These are phyloP conservation scores for Phyllosticta ampelicida DNA, from an alignment of 2,329 filamentous ascomycete genomes.

Conservation along the genomic window DNA sequence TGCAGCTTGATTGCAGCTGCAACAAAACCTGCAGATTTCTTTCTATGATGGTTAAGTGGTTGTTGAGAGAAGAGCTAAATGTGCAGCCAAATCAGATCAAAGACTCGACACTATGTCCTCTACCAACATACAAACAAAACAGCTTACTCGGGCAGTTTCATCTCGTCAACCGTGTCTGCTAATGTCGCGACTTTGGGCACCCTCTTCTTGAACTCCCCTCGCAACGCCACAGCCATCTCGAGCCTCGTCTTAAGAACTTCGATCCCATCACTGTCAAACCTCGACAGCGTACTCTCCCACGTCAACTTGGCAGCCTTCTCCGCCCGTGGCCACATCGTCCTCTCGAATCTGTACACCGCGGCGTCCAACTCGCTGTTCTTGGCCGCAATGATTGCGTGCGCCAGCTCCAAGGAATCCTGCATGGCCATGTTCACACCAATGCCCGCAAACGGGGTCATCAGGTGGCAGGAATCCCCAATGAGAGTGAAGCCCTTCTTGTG, in stretches of 20 bases:
- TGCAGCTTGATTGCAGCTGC: no score
- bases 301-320: conserved; percentile 25
- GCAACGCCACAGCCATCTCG: background rate
- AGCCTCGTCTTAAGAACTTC: conserved; percentile 28
- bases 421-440: conserved; percentile 51
- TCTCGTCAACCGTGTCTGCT: background rate
- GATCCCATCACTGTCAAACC: conserved; percentile 2
- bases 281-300: conserved; percentile 13
- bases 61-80: no score
- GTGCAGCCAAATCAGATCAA: background rate
- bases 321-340: conserved; percentile 15
- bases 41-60: no score
- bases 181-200: background rate
- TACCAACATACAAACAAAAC: background rate
- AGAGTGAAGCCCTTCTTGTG: conserved; percentile 41
- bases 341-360: conserved; percentile 16
- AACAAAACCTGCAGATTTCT: no score
- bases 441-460: conserved; percentile 49
- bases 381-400: conserved; percentile 12
- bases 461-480: conserved; percentile 50
- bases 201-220: background rate
- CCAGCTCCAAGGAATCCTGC: conserved; percentile 43
- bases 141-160: background rate
- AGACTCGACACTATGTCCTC: background rate
- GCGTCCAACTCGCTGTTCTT: conserved; percentile 16